Evolutionary conservation across 73 alveolate species (phyloP).

Genomic region (Paramecium primaurelia): DNA sequence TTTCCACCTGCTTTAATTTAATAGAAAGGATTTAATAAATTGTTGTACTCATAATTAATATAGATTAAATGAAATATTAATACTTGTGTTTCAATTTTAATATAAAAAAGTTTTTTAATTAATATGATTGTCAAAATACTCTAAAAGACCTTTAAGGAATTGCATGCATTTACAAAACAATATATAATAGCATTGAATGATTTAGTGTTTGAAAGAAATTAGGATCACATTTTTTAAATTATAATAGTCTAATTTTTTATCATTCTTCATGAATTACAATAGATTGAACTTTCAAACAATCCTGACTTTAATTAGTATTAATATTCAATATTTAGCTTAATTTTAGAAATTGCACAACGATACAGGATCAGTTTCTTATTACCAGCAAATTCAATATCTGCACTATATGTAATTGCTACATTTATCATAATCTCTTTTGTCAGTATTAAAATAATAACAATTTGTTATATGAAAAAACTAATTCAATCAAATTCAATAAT

Average conservation of each 20-base stretch:
- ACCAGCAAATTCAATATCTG: background rate
- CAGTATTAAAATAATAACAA: background rate
- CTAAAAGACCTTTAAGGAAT: background rate
- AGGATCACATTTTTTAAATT: background rate
- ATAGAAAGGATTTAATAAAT: background rate
- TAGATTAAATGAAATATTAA: background rate
- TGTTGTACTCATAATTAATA: background rate
- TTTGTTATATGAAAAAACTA: background rate
- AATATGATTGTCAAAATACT: background rate
- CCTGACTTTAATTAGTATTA: background rate
- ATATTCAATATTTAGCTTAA: background rate
- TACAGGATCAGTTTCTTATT: background rate
- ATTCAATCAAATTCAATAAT: background rate
- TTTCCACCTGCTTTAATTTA: background rate
- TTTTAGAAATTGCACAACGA: background rate
- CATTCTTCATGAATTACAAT: background rate
- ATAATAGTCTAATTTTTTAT: background rate
- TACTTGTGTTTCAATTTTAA: background rate
- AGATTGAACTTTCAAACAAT: background rate
- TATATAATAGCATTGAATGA: background rate
- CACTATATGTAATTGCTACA: background rate
- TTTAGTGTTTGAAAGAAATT: background rate
- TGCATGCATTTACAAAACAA: background rate
- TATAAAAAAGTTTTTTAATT: background rate
- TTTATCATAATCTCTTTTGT: background rate